Evolutionary conservation across 2,329 filamentous ascomycete species (phyloP), one percentile per base, ranked within the genome.

Genomic region (Aspergillus sp.): DNA sequence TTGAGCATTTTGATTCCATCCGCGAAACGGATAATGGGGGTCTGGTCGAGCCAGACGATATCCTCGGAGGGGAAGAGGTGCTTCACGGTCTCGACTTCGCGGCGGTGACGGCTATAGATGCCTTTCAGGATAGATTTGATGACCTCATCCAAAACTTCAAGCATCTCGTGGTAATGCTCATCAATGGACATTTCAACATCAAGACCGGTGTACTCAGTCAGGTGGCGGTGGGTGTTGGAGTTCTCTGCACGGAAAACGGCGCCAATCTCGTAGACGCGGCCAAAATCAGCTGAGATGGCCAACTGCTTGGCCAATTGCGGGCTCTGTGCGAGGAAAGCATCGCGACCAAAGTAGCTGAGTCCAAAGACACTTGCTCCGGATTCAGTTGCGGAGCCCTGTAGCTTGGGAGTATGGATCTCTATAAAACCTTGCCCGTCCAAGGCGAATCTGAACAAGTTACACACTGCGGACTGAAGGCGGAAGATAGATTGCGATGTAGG

Each of bases 291-390:
- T 4, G 89, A 88, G 37, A 96, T 89, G 45, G 83, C 81, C 86
- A 95, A 91, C 68, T 96, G 90, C 72, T 96, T 96, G 46, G 88
- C 87, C 54, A 96, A 70, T 67, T 96, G 90, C 5, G 90, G 90
- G 52, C 88, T 94, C 71, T 96, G 90, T 0, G 90, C 90, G 12
- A 96, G 73, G 74, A 93, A 96, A 3, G 90, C 90, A 17, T 81
- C 81, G 45, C 90, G 83, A 25, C 84, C 87, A 71, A 96, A 96
- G 72, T 96, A 96, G 62, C 93, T 87, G 43, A 95, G 82, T 64
- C 88, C 84, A 76, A 96, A 96, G 4, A 96, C 90, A 54, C 88
- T 89, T 12, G 90, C 85, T 42, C 90, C 90, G 42, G 88, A 95
- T 68, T 96, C 90, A 1, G 90, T 95, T 1, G 90, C 90, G 10